Evolutionary conservation across 768 basidiomycete species (phyloP).

Genomic region (Kwoniella dendrophila): DNA sequence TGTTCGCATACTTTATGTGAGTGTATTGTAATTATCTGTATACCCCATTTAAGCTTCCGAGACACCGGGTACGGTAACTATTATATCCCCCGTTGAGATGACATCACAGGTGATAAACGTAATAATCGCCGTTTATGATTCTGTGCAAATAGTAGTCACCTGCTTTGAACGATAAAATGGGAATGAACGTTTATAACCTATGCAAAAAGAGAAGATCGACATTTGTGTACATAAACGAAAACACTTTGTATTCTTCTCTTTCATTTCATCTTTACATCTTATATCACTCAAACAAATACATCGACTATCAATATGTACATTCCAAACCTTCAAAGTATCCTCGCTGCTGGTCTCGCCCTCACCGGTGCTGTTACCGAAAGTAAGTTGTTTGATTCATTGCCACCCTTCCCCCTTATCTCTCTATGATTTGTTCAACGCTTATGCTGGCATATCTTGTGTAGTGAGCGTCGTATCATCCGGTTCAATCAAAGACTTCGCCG

Average conservation of each 20-base stretch:
- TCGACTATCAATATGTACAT: conserved; percentile 44
- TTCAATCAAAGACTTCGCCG: conserved; percentile 46
- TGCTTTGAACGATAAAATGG: too few species aligned
- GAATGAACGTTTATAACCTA: too few species aligned
- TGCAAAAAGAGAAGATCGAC: too few species aligned
- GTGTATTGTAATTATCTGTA: too few species aligned
- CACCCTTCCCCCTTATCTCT: not conserved
- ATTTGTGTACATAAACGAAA: too few species aligned
- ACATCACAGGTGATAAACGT: too few species aligned
- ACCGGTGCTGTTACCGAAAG: conserved; percentile 35
- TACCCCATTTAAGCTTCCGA: too few species aligned
- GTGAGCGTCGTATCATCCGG: conserved; percentile 37
- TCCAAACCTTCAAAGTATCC: conserved; percentile 42
- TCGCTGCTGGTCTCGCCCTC: conserved; percentile 48
- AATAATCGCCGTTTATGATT: too few species aligned
- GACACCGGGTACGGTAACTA: too few species aligned
- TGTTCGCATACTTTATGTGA: too few species aligned
- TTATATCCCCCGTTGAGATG: too few species aligned
- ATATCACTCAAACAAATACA: not conserved
- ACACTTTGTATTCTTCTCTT: conserved; percentile 1
- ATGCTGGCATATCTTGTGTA: not conserved
- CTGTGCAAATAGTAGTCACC: too few species aligned
- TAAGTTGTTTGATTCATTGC: conserved; percentile 27
- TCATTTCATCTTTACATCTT: not conserved
- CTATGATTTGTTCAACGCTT: not conserved